phyloP scores from a whole-genome alignment of 306 rosid species.

The Biancaea sappan region DNA sequence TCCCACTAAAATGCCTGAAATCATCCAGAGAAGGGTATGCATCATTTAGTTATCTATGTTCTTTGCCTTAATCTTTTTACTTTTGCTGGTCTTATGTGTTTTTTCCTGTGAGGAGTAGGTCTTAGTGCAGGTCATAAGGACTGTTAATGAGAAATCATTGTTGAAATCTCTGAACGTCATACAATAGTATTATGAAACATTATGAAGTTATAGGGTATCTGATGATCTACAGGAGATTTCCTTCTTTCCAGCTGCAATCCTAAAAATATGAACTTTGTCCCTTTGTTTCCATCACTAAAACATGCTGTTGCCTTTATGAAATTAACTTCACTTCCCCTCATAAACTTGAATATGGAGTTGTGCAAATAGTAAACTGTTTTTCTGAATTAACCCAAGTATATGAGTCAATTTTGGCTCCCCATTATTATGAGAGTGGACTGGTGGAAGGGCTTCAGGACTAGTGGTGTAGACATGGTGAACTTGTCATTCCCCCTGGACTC shows the following conservation, averaged over 20 bases:
- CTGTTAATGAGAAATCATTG: not conserved
- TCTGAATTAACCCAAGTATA: not conserved
- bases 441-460: not conserved
- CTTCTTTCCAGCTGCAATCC: conserved; percentile 11
- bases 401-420: not conserved
- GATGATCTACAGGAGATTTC: not conserved
- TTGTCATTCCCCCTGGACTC: not conserved
- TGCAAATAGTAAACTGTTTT: not conserved
- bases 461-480: not conserved
- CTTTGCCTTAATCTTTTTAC: conserved; percentile 6
- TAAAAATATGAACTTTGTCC: conserved; percentile 6
- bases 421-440: not conserved
- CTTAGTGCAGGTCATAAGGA: conserved; percentile 18
- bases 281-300: not conserved
- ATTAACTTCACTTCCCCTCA: not conserved
- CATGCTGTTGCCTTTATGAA: conserved; percentile 20
- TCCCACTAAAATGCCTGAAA: conserved; percentile 75
- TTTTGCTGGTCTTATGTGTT: not conserved
- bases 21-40: conserved; percentile 89
- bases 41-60: conserved; percentile 17
- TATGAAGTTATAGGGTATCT: not conserved
- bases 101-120: conserved; percentile 18
- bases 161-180: conserved; percentile 17
- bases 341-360: not conserved
- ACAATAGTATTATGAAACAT: not conserved